Evolutionary conservation across 345 rosid species (phyloP), one percentile per base, ranked within the genome.

Genomic region (Salix koriyanagi): DNA sequence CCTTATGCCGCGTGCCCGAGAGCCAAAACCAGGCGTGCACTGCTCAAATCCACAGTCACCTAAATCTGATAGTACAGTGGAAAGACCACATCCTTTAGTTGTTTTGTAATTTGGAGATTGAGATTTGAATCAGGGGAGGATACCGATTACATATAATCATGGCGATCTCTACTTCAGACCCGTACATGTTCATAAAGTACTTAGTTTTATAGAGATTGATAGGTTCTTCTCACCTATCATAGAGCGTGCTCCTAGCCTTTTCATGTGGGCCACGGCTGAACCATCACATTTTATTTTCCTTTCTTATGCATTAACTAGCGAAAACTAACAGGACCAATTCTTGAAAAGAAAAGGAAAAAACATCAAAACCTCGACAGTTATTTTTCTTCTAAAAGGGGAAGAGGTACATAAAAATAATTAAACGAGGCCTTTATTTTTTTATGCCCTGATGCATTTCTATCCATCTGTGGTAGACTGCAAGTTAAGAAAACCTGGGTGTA

Each of bases 381-480:
- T 41, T 70, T 72, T 62, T 54, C 77, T 71, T 77, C 78, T 65
- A 39, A 39, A 39, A 25, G 28, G 6, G 5, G 18, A 67, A 44
- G 9, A 42, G 37, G 16, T 7, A 25, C 12, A 8, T 9, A 34
- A 54, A 39, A 75, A 54, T 2, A 25, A 41, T 39, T 39, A 28
- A 23, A 69, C 30, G 10, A 26, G 23, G 10, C 9, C 2, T 11
- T 7, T 41, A 2, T 15, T 32, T 16, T 58, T 23, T 8, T 41
- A 26, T 70, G 77, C 78, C 75, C 48, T 37, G 78, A 30, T 74
- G 77, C 68, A 75, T 79, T 75, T 77, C 9, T 66, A 18, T 70
- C 48, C 65, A 68, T 75, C 61, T 77, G 79, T 32, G 85, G 86
- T 83, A 68, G 84, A 87, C 90, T 81, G 87, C 83, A 88, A 86